Base-by-base conservation (phyloP, 2,329 filamentous ascomycete species). In the Epichloe sibirici region DNA sequence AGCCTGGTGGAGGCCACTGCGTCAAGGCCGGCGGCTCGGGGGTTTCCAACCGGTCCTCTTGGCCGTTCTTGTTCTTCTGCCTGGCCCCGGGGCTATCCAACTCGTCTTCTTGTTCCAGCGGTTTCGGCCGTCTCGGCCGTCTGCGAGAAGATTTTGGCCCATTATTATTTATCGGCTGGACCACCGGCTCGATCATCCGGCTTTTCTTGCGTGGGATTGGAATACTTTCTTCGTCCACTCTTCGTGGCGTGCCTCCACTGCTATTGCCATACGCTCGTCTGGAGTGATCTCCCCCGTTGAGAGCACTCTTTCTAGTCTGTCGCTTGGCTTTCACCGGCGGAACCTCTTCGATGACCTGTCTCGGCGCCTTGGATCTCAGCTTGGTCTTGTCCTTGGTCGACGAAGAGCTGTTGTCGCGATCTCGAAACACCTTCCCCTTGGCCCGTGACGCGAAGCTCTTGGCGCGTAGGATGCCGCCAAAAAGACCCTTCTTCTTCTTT, bases 1-100 rank as follows among this genome's bases (percentile, higher is more conserved):
- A 65, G 48, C 74, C 76, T 11, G 69, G 65, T 0, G 81, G 81
- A 17, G 81, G 81, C 81, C 81, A 84, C 59, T 74, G 67, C 2
- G 48, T 53, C 45, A 55, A 47, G 28, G 31, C 23, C 31, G 51
- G 51, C 35, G 47, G 52, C 34, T 45, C 31, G 11, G 34, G 49
- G 11, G 44, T 47, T 21, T 37, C 37, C 13, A 35, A 25, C 34
- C 11, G 21, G 15, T 43, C 42, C 2, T 51, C 40, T 11, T 47
- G 39, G n/a, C 28, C 37, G 3, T 39, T 43, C 15, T 39, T 48
- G 5, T 54, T 51, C 47, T 47, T 49, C 17, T 52, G 44, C 38
- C 40, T 13, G 17, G 31, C 34, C 34, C 35, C 45, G 23, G 38
- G 35, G 12, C 47, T 15, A 2, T 12, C 40, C 9, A 37, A 5